A percentile compares a stretch with the other conserved stretches of the same genome.
Conservation (phyloP, 495 filamentous ascomycete genomes). For the Penicillium steckii region DNA sequence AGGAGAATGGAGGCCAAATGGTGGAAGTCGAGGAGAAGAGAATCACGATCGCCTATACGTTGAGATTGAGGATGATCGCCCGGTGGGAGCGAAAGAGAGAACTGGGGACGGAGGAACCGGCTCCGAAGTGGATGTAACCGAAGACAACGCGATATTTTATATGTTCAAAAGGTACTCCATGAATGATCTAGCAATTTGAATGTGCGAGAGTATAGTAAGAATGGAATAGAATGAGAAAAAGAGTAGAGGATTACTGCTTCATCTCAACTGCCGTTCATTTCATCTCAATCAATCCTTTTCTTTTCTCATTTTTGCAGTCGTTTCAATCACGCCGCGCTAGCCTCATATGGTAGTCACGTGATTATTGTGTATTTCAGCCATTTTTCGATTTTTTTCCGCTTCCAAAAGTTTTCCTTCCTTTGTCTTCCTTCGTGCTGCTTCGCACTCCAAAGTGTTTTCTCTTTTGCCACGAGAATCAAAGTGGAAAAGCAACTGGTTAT, state of each 20-base stretch:
- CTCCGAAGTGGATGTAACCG: conserved; percentile 33
- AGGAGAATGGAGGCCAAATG: conserved; percentile 6
- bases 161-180: no score
- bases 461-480: no score
- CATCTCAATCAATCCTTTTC: neutral
- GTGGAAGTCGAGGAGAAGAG: conserved; percentile 10
- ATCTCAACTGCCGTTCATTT: neutral
- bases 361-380: conserved; percentile 16
- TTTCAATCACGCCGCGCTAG: conserved; percentile 27
- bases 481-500: no score
- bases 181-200: no score
- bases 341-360: conserved; percentile 29
- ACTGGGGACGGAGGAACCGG: conserved; percentile 35
- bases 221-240: neutral
- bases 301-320: conserved; percentile 7
- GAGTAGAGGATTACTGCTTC: neutral
- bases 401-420: conserved; percentile 10
- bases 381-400: conserved; percentile 31
- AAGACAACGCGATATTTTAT: conserved; percentile 18
- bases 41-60: conserved; percentile 34
- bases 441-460: no score
- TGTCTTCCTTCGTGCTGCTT: conserved; percentile 14
- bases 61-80: conserved; percentile 31
- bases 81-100: conserved; percentile 31
- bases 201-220: no score